A percentile compares a stretch with the other conserved stretches of the same genome.
phyloP scores from a whole-genome alignment of 805 yeast species.

The Kuraishia floccosa region DNA sequence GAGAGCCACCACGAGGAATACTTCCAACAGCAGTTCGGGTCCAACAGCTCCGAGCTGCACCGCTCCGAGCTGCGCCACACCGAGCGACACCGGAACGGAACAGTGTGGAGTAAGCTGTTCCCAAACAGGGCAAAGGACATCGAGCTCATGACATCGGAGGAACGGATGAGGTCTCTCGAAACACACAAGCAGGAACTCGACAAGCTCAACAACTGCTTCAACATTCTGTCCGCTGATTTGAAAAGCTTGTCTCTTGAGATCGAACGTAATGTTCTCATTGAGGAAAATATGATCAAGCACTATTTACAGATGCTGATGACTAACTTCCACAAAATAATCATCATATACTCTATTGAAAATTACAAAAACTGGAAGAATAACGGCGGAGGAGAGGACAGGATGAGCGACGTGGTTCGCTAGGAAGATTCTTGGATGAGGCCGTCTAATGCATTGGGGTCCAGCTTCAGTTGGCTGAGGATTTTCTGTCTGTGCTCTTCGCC shows the following conservation, averaged over 20 bases:
- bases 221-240: constrained; percentile 30
- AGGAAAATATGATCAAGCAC: constrained; percentile 21
- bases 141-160: constrained; percentile 9
- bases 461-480: neutral
- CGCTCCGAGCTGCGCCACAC: neutral
- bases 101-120: constrained; percentile 3
- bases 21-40: constrained; percentile 4
- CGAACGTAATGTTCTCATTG: constrained; percentile 24
- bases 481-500: neutral
- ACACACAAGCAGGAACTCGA: constrained; percentile 21
- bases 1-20: constrained; percentile 4
- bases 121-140: constrained; percentile 8
- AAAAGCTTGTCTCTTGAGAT: constrained; percentile 28
- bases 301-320: constrained; percentile 26
- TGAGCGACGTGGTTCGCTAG: neutral
- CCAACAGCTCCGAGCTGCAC: too few species aligned
- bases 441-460: neutral
- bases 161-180: constrained; percentile 10
- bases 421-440: neutral
- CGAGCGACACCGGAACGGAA: constrained; percentile 3
- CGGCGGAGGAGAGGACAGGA: neutral
- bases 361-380: constrained; percentile 1
- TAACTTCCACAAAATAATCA: constrained; percentile 17
- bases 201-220: constrained; percentile 37
- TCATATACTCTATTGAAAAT: constrained; percentile 2